A percentile compares a stretch with the other conserved stretches of the same genome.
Conservation (phyloP, 768 basidiomycete species). For the Filobasidium wieringae region DNA sequence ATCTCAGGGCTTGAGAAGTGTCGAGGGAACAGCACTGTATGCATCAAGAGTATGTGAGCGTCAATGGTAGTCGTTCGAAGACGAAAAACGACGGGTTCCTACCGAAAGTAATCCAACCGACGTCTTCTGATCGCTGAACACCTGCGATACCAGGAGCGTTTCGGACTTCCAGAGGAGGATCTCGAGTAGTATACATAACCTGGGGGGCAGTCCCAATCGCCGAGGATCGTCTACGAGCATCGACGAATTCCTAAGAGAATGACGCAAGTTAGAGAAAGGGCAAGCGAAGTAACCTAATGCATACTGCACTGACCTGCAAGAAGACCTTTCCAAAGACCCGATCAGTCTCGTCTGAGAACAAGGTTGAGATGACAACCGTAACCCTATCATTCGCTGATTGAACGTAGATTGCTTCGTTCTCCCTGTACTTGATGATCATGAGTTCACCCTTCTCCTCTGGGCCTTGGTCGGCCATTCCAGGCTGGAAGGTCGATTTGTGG, state of each 20-base stretch:
- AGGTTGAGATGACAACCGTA: slow-evolving; percentile 91
- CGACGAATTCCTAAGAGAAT: slow-evolving; percentile 80
- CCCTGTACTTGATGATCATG: slow-evolving; percentile 88
- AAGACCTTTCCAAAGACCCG: slow-evolving; percentile 96
- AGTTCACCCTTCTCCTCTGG: slow-evolving; percentile 54
- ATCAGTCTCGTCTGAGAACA: slow-evolving; percentile 95
- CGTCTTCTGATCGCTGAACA: slow-evolving; percentile 61
- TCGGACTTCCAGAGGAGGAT: slow-evolving; percentile 92
- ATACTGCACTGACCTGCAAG: slow-evolving; percentile 57
- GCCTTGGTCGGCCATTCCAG: slow-evolving; percentile 42
- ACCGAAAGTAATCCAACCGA: slow-evolving; percentile 89
- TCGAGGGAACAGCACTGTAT: slow-evolving; percentile 76
- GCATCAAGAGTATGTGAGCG: not conserved
- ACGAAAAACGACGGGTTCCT: slow-evolving; percentile 14
- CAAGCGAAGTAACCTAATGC: not conserved
- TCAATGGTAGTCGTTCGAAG: not conserved
- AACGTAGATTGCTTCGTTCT: slow-evolving; percentile 93
- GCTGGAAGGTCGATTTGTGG: slow-evolving; percentile 42
- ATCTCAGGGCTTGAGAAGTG: slow-evolving; percentile 66
- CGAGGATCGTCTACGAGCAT: slow-evolving; percentile 74
- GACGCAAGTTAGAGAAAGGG: not conserved
- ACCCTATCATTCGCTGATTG: slow-evolving; percentile 89
- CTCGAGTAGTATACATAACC: slow-evolving; percentile 85
- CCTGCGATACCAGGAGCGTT: slow-evolving; percentile 58
- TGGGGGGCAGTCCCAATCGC: slow-evolving; percentile 94